These are phyloP conservation scores for Glonium stellatum DNA, from an alignment of 495 filamentous ascomycete species.

Conservation along the genomic window DNA sequence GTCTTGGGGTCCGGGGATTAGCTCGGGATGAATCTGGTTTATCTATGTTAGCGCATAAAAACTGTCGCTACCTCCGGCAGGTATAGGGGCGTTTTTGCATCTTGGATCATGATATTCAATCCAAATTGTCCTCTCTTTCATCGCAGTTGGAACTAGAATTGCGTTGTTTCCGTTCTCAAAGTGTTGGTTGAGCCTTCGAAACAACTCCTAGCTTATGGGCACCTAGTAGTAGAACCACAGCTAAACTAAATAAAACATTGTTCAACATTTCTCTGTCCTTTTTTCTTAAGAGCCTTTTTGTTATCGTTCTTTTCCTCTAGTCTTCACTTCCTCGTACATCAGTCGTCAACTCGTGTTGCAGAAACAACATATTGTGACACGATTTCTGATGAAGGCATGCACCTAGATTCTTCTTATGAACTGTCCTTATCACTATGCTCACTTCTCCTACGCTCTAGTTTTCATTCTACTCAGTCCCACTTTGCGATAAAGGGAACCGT, in stretches of 20 bases:
- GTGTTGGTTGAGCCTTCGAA: neutral
- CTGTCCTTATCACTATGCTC: no score
- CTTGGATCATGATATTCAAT: neutral
- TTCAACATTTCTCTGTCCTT: neutral
- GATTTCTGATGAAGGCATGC: no score
- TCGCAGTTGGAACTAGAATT: no score
- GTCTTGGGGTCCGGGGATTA: neutral
- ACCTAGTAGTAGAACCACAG: neutral
- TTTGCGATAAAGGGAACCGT: neutral
- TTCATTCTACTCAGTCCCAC: no score
- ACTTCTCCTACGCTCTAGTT: no score
- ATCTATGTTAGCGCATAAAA: neutral
- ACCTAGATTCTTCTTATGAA: no score
- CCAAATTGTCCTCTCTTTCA: neutral
- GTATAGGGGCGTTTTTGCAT: neutral
- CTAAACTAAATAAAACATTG: neutral
- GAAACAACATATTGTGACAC: no score
- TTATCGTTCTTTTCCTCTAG: neutral
- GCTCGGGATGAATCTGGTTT: neutral
- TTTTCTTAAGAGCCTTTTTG: neutral
- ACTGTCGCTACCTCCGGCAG: neutral
- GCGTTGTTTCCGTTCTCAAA: neutral
- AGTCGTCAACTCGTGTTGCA: no score
- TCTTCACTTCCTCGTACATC: neutral
- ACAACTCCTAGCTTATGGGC: neutral